Base-by-base conservation (phyloP, 1,139 yeast species). In the Kazachstania sp. region DNA sequence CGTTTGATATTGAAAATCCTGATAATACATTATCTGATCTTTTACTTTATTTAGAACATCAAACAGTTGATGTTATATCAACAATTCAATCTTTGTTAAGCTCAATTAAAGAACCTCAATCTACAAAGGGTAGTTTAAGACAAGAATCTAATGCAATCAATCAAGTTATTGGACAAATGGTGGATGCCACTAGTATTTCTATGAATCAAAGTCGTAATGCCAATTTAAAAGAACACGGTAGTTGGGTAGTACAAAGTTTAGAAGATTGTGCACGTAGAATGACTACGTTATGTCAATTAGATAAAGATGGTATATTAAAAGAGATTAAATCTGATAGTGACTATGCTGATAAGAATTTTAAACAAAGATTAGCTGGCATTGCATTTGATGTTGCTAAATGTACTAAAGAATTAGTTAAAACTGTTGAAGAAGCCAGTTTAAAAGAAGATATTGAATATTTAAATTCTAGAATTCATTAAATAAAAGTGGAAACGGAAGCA, bases 331-430 rank as follows among this genome's bases (percentile, higher is more conserved):
- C 72, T 43, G 87, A 81, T 53, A 71, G 67, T 34, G 84, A 79
- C 46, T 81, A 77, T 63, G 96, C 97, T 4, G 95, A 88, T 63
- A 86, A 90, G 64, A 85, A 85, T 55, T 83, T 87, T 71, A 65
- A 65, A 66, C 97, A 90, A 68, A 77, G 97, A 56, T 77, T 92
- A 54, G 97, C 97, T 0, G 97, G 97, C 2, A 84, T 88, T 54
- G 88, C 96, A 20, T 92, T 88, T 69, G 97, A 92, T 64, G 86
- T 90, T 70, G 97, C 97, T 42, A 87, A 92, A 67, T 85, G 95
- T 65, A 90, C 97, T 12, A 90, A 90, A 65, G 97, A 90, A 66
- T 75, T 90, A 63, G 97, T 90, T 34, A 90, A 88, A 70, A 85
- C 95, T 1, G 96, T 90, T 6, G 97, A 90, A 65, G 97, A 88